Evolutionary conservation across 129 eudicot species (phyloP).

Genomic region (Helianthus tuberosus): DNA sequence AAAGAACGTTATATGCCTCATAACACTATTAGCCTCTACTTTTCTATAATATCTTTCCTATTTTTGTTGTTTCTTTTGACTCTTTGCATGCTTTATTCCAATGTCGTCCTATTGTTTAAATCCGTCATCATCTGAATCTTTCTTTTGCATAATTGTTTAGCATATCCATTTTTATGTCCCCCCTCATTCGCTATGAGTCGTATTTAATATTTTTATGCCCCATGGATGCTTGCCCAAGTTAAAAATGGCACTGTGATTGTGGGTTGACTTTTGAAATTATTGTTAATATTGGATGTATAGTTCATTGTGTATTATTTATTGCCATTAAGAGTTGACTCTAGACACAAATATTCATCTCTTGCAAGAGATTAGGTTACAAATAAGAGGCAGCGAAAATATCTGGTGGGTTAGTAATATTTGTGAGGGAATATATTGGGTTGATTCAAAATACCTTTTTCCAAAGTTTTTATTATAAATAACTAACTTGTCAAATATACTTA

Average conservation of each 20-base stretch:
- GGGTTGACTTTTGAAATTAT: not conserved
- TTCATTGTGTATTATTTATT: not conserved
- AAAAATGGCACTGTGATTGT: not conserved
- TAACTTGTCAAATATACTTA: too few species aligned
- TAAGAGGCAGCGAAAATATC: not conserved
- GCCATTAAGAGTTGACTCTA: conserved; percentile 1
- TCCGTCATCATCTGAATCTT: not conserved
- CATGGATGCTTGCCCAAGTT: conserved; percentile 1
- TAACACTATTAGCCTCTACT: too few species aligned
- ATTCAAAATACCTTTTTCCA: too few species aligned
- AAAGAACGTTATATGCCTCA: too few species aligned
- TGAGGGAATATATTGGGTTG: too few species aligned
- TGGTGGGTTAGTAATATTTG: not conserved
- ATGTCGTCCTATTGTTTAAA: not conserved
- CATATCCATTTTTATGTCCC: not conserved
- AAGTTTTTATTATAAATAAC: too few species aligned
- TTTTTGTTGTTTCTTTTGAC: not conserved
- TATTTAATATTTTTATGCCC: not conserved
- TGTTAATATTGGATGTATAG: not conserved
- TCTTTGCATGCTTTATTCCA: not conserved
- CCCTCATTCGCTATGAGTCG: not conserved
- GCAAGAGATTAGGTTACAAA: not conserved
- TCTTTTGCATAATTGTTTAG: too few species aligned
- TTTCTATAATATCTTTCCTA: not conserved
- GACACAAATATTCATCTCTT: not conserved